A percentile compares a stretch with the other conserved stretches of the same genome.
Evolutionary conservation across 2,329 filamentous ascomycete species (phyloP).

Genomic region (Aspergillus sp.): DNA sequence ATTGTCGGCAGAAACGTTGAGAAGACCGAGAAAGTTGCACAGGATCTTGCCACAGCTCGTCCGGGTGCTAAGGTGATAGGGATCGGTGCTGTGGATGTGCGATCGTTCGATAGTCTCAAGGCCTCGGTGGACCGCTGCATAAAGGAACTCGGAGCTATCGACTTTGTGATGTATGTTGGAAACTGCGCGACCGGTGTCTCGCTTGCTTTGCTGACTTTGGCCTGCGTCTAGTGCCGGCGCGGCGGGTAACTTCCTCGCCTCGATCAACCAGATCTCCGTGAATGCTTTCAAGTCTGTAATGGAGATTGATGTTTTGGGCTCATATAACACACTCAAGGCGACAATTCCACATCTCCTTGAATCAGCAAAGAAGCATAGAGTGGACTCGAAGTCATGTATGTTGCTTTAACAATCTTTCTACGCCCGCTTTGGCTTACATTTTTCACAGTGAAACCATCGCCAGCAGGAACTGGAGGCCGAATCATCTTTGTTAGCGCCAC

Average conservation of each 20-base stretch:
- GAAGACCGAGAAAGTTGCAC: slow-evolving; percentile 80
- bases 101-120: slow-evolving; percentile 67
- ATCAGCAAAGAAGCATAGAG: slow-evolving; percentile 65
- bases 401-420: neutral
- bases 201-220: slow-evolving; percentile 13
- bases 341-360: slow-evolving; percentile 77
- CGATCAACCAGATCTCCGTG: slow-evolving; percentile 74
- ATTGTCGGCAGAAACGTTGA: slow-evolving; percentile 87
- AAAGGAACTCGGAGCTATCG: slow-evolving; percentile 80
- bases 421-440: neutral
- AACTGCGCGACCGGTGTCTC: neutral
- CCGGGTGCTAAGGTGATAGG: slow-evolving; percentile 81
- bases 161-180: slow-evolving; percentile 77
- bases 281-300: slow-evolving; percentile 96
- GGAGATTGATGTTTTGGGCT: slow-evolving; percentile 92
- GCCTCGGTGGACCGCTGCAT: slow-evolving; percentile 76
- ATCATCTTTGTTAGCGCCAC: slow-evolving; percentile 90
- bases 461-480: slow-evolving; percentile 68
- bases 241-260: slow-evolving; percentile 91
- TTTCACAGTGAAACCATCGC: slow-evolving; percentile 30
- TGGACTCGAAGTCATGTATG: slow-evolving; percentile 56
- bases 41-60: slow-evolving; percentile 77
- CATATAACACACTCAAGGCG: slow-evolving; percentile 92
- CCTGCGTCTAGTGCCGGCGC: slow-evolving; percentile 70
- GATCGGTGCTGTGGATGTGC: slow-evolving; percentile 73